Conservation (phyloP, 2,329 filamentous ascomycete species). For the Alternaria burnsii region DNA sequence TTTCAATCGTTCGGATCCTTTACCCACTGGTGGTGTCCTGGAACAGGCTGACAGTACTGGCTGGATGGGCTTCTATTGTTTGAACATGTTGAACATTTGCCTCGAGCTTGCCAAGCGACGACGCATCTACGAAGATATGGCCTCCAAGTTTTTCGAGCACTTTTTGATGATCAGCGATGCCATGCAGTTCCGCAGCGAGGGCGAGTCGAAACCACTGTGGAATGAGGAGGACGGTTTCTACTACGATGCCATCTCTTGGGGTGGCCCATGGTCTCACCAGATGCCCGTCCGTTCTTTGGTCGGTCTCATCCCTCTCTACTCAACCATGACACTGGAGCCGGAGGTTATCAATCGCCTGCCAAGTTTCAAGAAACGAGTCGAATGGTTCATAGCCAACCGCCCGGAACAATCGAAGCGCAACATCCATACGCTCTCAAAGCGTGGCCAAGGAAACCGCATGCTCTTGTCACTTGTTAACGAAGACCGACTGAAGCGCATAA, state of each 20-base stretch:
- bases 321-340: constrained; percentile 89
- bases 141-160: constrained; percentile 98
- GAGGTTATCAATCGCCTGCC: constrained; percentile 92
- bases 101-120: constrained; percentile 95
- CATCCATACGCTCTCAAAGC: constrained; percentile 89
- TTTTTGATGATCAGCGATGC: constrained; percentile 98
- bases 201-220: constrained; percentile 86
- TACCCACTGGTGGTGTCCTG: constrained; percentile 90
- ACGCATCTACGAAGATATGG: constrained; percentile 94
- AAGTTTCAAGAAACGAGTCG: constrained; percentile 87
- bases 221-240: constrained; percentile 98
- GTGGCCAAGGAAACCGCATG: constrained; percentile 88
- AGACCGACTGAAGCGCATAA: constrained; percentile 87
- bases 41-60: constrained; percentile 98
- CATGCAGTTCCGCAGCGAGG: constrained; percentile 77
- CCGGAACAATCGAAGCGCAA: constrained; percentile 90
- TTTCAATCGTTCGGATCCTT: constrained; percentile 94
- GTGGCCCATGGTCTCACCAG: constrained; percentile 91
- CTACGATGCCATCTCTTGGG: constrained; percentile 97
- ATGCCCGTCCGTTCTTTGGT: constrained; percentile 91
- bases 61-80: constrained; percentile 98
- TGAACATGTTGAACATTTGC: constrained; percentile 97
- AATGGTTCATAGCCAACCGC: constrained; percentile 93
- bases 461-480: constrained; percentile 91
- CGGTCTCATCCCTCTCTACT: constrained; percentile 91